Evolutionary conservation across 768 basidiomycete species (phyloP).

Genomic region (Boletus subcaerulescens): DNA sequence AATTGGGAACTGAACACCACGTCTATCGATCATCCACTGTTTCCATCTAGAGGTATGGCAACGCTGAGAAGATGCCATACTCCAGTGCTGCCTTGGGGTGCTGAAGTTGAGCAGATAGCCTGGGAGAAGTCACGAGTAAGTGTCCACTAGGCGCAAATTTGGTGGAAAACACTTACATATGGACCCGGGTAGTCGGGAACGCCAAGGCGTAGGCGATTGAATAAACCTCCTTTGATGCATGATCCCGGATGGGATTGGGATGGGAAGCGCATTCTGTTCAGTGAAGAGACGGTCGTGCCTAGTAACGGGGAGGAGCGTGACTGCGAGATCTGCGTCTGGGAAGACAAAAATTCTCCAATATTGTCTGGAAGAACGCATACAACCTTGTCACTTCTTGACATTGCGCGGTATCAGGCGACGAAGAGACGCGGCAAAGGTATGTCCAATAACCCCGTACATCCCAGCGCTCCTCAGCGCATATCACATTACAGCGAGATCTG

Average conservation of each 20-base stretch:
- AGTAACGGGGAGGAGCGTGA: neutral
- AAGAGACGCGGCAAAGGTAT: conserved; percentile 16
- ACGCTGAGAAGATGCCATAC: conserved; percentile 16
- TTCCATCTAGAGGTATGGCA: conserved; percentile 8
- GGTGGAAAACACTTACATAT: neutral
- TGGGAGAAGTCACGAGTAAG: conserved; percentile 18
- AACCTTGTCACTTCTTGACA: conserved; percentile 9
- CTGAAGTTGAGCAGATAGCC: neutral
- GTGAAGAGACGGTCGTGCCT: neutral
- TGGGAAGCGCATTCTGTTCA: conserved; percentile 9
- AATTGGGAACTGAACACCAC: neutral
- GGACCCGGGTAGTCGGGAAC: conserved; percentile 6
- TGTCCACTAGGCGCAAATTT: neutral
- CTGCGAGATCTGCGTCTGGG: neutral
- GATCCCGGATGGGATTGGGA: conserved; percentile 28
- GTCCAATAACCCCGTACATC: neutral
- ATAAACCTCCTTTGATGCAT: conserved; percentile 11
- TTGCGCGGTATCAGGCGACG: neutral
- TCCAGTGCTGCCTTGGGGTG: conserved; percentile 5
- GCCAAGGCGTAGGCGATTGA: conserved; percentile 9
- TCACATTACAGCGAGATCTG: conserved; percentile 8
- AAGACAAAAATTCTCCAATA: neutral
- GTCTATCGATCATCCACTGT: neutral
- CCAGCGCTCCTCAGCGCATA: neutral
- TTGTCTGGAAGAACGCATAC: neutral